A percentile compares a stretch with the other conserved stretches of the same genome.
Evolutionary conservation across 1,284 basidiomycete genomes (phyloP).

Genomic region (Sanghuangporus weigelae): DNA sequence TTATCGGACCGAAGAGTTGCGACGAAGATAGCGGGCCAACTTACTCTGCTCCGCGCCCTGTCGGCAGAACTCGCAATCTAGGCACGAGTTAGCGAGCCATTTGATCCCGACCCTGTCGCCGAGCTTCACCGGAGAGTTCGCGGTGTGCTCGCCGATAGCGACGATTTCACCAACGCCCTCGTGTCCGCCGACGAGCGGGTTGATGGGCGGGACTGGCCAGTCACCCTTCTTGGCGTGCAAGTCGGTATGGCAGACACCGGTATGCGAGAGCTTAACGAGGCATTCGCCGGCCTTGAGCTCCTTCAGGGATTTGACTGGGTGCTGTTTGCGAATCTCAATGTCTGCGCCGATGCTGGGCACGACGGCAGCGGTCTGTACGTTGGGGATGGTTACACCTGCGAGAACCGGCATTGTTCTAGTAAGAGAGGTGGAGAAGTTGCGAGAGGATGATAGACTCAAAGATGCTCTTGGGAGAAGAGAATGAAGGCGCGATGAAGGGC

Average conservation of each 20-base stretch:
- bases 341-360: constrained; percentile 33
- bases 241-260: constrained; percentile 66
- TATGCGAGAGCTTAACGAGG: constrained; percentile 59
- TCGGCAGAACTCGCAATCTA: constrained; percentile 59
- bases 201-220: constrained; percentile 41
- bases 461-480: not conserved
- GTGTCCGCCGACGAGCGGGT: constrained; percentile 68
- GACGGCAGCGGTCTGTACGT: constrained; percentile 45
- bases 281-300: constrained; percentile 63
- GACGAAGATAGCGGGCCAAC: constrained; percentile 20
- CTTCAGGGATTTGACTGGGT: constrained; percentile 49
- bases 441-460: not conserved
- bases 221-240: constrained; percentile 55
- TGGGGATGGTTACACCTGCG: constrained; percentile 32
- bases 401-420: constrained; percentile 6
- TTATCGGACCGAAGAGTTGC: not conserved
- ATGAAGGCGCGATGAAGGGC: not conserved
- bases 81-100: constrained; percentile 60
- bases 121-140: constrained; percentile 35
- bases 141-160: constrained; percentile 57
- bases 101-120: constrained; percentile 74
- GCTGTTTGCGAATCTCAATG: constrained; percentile 30
- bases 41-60: constrained; percentile 47
- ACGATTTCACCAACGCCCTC: constrained; percentile 60
- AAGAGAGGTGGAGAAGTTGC: not conserved